Evolutionary conservation across 495 filamentous ascomycete species (phyloP).

Genomic region (Aspergillus diversus): DNA sequence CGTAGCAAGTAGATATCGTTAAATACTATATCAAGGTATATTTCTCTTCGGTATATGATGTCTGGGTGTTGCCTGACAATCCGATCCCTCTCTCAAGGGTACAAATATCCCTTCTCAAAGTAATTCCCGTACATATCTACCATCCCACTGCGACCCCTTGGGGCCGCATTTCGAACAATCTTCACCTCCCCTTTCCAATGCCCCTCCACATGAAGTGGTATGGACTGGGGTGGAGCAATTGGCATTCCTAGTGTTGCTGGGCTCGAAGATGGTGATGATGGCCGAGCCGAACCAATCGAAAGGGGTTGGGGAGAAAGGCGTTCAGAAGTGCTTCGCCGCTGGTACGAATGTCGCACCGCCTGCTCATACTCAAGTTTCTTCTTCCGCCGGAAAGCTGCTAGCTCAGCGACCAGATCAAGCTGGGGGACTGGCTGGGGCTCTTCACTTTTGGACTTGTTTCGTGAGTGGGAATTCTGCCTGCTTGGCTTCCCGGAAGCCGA

Average conservation of each 20-base stretch:
- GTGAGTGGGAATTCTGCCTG: neutral
- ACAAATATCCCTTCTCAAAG: conserved; percentile 57
- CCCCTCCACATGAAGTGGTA: conserved; percentile 48
- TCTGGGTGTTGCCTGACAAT: neutral
- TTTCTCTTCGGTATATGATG: neutral
- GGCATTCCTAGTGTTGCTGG: conserved; percentile 1
- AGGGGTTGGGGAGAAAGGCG: conserved; percentile 25
- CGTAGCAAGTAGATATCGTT: neutral
- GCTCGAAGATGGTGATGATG: conserved; percentile 23
- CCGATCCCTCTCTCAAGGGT: conserved; percentile 38
- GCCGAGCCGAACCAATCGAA: conserved; percentile 13
- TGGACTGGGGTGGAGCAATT: conserved; percentile 28
- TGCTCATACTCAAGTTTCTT: conserved; percentile 52
- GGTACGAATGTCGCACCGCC: conserved; percentile 33
- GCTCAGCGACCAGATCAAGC: conserved; percentile 52
- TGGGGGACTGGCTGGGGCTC: conserved; percentile 22
- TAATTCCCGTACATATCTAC: conserved; percentile 59
- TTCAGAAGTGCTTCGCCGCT: conserved; percentile 31
- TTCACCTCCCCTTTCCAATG: conserved; percentile 61
- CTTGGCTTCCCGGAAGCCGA: neutral
- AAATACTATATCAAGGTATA: conserved; percentile 1
- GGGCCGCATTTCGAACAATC: conserved; percentile 48
- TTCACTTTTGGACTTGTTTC: neutral
- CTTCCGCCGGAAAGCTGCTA: conserved; percentile 49
- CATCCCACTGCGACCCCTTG: conserved; percentile 46